Base-by-base conservation (phyloP, 2,329 filamentous ascomycete genomes). In the Aspergillus melleus region DNA sequence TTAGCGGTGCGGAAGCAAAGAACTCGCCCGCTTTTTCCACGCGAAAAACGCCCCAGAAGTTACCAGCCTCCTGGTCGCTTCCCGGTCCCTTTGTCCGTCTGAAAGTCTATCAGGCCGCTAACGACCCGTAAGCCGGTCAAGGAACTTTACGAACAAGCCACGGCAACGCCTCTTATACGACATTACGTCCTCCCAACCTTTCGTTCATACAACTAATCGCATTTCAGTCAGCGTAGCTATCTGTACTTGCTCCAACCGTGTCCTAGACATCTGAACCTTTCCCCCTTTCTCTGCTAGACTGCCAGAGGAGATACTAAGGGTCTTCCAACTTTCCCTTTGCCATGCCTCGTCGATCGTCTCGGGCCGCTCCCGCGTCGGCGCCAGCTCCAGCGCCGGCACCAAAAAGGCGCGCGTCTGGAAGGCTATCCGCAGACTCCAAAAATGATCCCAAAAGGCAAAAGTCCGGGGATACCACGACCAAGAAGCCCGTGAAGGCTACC, bases 281-380 rank as follows among this genome's bases (percentile, higher is more conserved):
- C 29, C 10, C 42, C 11, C 14, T 2, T 30, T n/a, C 16, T 42
- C 36, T n/a, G 16, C 24, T 29, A 51, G 49, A 14, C 49, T 12
- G 22, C 14, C 22, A 26, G 49, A 32, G 32, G 36, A 36, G 20
- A 36, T 14, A 42, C 14, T n/a, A 36, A 52, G 36, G 30, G 22
- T n/a, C 44, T 20, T 14, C 44, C 32, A 24, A n/a, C n/a, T 26
- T 47, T 58, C 50, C 39, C 20, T 58, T 63, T 42, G 54, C 61
- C 57, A 75, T 77, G 76, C 63, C 73, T 72, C 71, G 72, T 68
- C 64, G 72, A 70, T 74, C 76, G 58, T 72, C 70, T 72, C 71
- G 72, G 71, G 62, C 75, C 71, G 70, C 66, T 71, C 70, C 64
- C 69, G 71, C 61, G 58, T 67, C 68, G 54, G 68, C 68, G 61